Percentiles rank a stretch among this genome's conserved stretches.
Evolutionary conservation across 202 grass and related monocot genomes (phyloP).

Genomic region (Alloteropsis angusta): DNA sequence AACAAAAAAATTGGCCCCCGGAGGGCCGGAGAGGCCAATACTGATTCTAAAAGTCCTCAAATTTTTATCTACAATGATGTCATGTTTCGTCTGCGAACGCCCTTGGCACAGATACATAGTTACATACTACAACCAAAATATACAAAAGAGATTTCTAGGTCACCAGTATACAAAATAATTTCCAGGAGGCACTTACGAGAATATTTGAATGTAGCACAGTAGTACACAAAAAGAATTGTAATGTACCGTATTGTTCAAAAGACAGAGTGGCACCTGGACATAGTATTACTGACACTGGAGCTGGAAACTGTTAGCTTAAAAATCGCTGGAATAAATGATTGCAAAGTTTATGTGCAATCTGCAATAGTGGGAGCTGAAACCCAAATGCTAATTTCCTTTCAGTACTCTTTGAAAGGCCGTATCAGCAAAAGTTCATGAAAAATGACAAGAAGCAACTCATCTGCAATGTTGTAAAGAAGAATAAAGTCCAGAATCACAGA

Average conservation of each 20-base stretch:
- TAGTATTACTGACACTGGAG: not conserved
- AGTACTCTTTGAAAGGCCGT: not conserved
- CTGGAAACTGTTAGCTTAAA: slow-evolving; percentile 1
- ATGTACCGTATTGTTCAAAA: not conserved
- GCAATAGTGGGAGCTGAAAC: not conserved
- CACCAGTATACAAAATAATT: not conserved
- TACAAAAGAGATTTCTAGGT: not conserved
- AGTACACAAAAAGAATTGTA: not conserved
- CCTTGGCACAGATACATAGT: not conserved
- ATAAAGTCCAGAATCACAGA: not conserved
- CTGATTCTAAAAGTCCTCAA: not conserved
- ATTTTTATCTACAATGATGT: not conserved
- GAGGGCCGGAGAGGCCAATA: not conserved
- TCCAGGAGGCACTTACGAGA: not conserved
- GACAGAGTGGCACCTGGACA: not conserved
- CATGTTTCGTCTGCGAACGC: not conserved
- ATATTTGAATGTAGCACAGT: not conserved
- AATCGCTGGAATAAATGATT: not conserved
- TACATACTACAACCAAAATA: not conserved
- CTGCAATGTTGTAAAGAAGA: not conserved
- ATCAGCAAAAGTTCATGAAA: not conserved
- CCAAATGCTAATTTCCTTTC: not conserved
- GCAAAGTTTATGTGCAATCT: not conserved
- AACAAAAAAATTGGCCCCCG: not conserved
- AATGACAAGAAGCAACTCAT: not conserved